These are phyloP conservation scores for Calophaca sinica DNA, from an alignment of 306 rosid genomes.

Conservation along the genomic window DNA sequence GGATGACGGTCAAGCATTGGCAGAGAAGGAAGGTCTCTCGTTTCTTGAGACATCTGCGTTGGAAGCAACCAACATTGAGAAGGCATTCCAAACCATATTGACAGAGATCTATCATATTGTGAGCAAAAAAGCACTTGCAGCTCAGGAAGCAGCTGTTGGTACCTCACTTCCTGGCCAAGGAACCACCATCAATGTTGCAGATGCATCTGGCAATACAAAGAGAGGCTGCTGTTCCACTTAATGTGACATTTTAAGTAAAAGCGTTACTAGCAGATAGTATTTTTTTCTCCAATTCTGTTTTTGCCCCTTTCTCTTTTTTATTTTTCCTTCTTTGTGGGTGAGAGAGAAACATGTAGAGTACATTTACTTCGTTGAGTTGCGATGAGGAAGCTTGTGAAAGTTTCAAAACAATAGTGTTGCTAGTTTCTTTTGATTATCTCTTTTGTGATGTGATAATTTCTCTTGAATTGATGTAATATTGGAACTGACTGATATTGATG, in stretches of 20 bases:
- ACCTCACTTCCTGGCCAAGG: conserved; percentile 85
- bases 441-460: conserved; percentile 50
- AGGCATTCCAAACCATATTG: conserved; percentile 96
- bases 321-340: conserved; percentile 52
- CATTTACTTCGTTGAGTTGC: conserved; percentile 66
- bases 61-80: conserved; percentile 92
- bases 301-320: conserved; percentile 36
- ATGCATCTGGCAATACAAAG: conserved; percentile 64
- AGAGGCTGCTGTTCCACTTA: conserved; percentile 83
- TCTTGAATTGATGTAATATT: conserved; percentile 54
- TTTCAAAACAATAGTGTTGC: conserved; percentile 51
- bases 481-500: conserved; percentile 49
- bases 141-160: conserved; percentile 81
- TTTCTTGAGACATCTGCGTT: conserved; percentile 98
- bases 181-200: conserved; percentile 88
- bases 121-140: conserved; percentile 98
- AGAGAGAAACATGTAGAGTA: conserved; percentile 80
- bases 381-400: conserved; percentile 63
- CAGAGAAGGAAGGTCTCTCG: conserved; percentile 96
- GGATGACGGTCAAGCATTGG: conserved; percentile 88
- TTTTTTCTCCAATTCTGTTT: conserved; percentile 41
- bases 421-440: conserved; percentile 55
- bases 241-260: conserved; percentile 46
- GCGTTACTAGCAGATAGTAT: conserved; percentile 54
- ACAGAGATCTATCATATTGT: conserved; percentile 93